Evolutionary conservation across 1,284 basidiomycete species (phyloP).

Genomic region (Austroboletus rostrupii): DNA sequence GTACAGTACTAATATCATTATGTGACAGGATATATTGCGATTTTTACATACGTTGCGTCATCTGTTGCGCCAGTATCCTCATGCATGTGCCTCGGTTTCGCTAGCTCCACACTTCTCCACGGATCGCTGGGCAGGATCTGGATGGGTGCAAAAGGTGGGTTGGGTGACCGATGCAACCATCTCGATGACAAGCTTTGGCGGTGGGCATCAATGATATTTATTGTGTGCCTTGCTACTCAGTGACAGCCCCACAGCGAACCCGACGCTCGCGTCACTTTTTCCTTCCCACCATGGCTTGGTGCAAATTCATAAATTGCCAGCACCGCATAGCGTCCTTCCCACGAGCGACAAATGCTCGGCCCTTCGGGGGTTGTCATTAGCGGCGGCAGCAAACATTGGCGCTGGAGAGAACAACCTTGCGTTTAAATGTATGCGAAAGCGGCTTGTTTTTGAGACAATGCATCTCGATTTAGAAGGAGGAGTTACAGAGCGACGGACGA

Average conservation of each 20-base stretch:
- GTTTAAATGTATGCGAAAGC: slow-evolving; percentile 88
- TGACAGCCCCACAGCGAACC: slow-evolving; percentile 49
- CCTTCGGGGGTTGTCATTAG: slow-evolving; percentile 66
- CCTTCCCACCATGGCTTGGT: slow-evolving; percentile 83
- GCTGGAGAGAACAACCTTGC: slow-evolving; percentile 92
- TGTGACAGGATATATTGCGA: slow-evolving; percentile 56
- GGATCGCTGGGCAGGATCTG: slow-evolving; percentile 54
- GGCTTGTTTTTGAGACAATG: slow-evolving; percentile 87
- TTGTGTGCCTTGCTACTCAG: slow-evolving; percentile 5
- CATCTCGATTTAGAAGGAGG: slow-evolving; percentile 93
- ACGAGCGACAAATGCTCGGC: slow-evolving; percentile 75
- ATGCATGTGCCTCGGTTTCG: slow-evolving; percentile 64
- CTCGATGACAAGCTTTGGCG: slow-evolving; percentile 74
- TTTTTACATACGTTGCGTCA: slow-evolving; percentile 68
- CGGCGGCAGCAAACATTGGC: slow-evolving; percentile 45
- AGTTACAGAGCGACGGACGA: slow-evolving; percentile 79
- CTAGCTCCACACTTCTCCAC: slow-evolving; percentile 59
- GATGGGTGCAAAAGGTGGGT: slow-evolving; percentile 73
- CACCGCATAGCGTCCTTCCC: slow-evolving; percentile 62
- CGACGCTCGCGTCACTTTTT: slow-evolving; percentile 63
- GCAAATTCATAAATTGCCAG: slow-evolving; percentile 69
- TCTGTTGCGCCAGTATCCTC: slow-evolving; percentile 55
- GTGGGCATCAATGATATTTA: slow-evolving; percentile 41
- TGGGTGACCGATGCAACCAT: slow-evolving; percentile 78
- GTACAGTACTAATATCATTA: slow-evolving; percentile 7